These are phyloP conservation scores for Geranomyces variabilis DNA, from an alignment of 192 early-diverging fungal species.

Conservation along the genomic window DNA sequence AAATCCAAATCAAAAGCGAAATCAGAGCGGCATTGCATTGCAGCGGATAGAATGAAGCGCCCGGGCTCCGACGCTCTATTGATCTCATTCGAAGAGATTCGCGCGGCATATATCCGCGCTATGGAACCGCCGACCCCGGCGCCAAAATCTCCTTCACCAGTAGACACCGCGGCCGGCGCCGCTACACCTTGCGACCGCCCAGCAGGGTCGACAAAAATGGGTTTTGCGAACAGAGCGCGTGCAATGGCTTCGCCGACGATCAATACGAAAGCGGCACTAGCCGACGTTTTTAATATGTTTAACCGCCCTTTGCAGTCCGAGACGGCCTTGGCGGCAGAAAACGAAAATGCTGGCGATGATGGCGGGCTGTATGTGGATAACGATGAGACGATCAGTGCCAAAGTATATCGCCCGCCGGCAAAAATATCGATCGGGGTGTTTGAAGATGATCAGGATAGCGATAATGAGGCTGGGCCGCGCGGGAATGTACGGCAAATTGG, in stretches of 20 bases:
- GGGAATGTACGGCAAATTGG: not conserved
- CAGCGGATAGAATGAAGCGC: not conserved
- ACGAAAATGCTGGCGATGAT: not conserved
- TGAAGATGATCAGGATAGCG: conserved; percentile 36
- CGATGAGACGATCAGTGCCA: conserved; percentile 56
- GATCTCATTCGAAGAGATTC: conserved; percentile 15
- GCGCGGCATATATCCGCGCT: not conserved
- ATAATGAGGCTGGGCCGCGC: not conserved
- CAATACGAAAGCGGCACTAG: conserved; percentile 57
- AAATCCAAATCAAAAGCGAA: not conserved
- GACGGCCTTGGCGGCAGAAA: not conserved
- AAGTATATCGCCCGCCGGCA: conserved; percentile 38
- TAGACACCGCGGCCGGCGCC: not conserved
- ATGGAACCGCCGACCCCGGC: not conserved
- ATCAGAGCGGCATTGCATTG: not conserved
- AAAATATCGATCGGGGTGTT: conserved; percentile 38
- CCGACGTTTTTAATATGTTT: conserved; percentile 57
- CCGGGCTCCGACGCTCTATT: not conserved
- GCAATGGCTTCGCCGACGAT: conserved; percentile 50
- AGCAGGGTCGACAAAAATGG: not conserved
- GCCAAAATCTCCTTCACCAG: not conserved
- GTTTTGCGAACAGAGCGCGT: not conserved
- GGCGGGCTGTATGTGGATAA: conserved; percentile 45
- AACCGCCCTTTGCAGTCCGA: conserved; percentile 36
- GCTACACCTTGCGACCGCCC: not conserved